Evolutionary conservation across 2,329 filamentous ascomycete species (phyloP), one percentile per base, ranked within the genome.

Genomic region (Colletotrichum sp.): DNA sequence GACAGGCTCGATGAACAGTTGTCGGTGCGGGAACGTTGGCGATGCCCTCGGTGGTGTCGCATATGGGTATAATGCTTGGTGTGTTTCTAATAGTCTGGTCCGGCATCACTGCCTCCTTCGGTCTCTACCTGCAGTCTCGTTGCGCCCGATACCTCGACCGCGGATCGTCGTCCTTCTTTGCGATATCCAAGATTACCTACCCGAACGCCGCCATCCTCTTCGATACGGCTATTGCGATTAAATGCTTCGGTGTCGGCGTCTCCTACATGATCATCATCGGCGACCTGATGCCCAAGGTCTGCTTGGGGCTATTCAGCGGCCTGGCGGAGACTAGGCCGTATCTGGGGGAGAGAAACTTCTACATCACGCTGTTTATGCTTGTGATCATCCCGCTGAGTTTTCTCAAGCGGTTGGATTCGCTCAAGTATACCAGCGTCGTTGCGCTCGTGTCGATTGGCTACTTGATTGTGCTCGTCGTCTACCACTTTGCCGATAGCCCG

Each of bases 261-360:
- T 98, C 95, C 79, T 99, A 99, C 85, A 90, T 99, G 79, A 99
- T 99, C 80, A 98, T 99, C 80, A 98, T 99, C 78, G 97, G 97
- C 65, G 97, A 99, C 82, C 87, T 99, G 76, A 99, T 99, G 97
- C 97, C 97, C 1, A 96, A 95, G 51, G 97, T 99, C 12, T 92
- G 97, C 29, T 86, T 91, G 74, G 97, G 96, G 6, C 96, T 99
- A 83, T 90, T 91, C 75, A 88, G 90, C 62, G 86, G 87, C 64
- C 90, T 90, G 24, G 90, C 88, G 21, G 88, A 90, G 4, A 86
- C 79, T 33, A 80, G 93, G 58, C 89, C 91, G 2, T 98, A 96
- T 80, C 85, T 98, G 76, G 89, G 96, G 57, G 95, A 98, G 81
- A 91, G 97, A 65, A 93, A 97, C 81, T 99, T 99, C 82, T 99